Evolutionary conservation across 305 asterid genomes (phyloP), one percentile per base, ranked within the genome.

Genomic region (Solanum hybrid): DNA sequence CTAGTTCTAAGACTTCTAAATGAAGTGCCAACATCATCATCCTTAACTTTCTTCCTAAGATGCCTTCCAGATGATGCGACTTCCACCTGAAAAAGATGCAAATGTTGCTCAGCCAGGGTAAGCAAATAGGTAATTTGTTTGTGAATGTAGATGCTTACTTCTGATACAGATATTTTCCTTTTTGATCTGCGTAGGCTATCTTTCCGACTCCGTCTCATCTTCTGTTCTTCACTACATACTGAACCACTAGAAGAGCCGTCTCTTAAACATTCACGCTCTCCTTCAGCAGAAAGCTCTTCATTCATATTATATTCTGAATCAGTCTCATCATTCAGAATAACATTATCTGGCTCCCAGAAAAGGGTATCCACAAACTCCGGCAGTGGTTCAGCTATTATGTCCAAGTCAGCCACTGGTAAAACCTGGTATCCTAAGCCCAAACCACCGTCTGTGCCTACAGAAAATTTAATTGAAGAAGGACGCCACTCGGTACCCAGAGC

Each of bases 321-420:
- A 89, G 96, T 97, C 92, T 97, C 99, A 89, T 97, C 99, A 90
- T 92, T 95, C 90, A 95, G 85, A 92, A 86, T 95, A 89, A 95
- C 99, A 91, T 93, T 96, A 94, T 97, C 99, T 31, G 99, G 99
- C 92, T 97, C 99, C 99, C 97, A 97, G 89, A 89, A 94, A 94
- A 97, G 93, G 85, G 98, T 95, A 94, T 97, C 99, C 51, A 91
- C 91, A 91, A 93, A 94, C 89, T 97, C 99, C 18, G 98, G 98
- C 88, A 94, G 92, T 64, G 99, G 99, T 92, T 97, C 99, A 77
- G 93, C 92, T 90, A 94, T 94, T 57, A 91, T 89, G 87, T 96
- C 98, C 94, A 97, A 93, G 93, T 97, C 99, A 34, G 99, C 91
- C 93, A 97, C 92, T 89, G 99, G 99, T 91, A 95, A 94, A 86